Evolutionary conservation across 768 basidiomycete genomes (phyloP).

Genomic region (Trametes cingulata): DNA sequence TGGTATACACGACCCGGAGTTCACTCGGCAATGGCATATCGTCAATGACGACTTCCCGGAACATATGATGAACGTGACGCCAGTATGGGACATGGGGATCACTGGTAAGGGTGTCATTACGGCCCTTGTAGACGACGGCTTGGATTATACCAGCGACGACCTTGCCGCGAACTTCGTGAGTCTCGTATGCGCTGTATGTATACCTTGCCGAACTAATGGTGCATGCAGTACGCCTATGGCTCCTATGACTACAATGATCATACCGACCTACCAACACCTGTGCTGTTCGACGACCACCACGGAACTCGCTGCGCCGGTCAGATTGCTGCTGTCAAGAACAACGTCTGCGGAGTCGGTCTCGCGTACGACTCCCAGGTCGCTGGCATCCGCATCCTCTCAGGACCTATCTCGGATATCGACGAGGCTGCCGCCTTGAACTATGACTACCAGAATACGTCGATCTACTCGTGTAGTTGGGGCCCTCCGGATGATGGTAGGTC

Average conservation of each 20-base stretch:
- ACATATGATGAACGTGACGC: conserved; percentile 90
- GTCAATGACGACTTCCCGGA: conserved; percentile 83
- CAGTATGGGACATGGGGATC: conserved; percentile 88
- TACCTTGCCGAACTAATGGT: neutral
- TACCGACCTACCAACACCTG: conserved; percentile 80
- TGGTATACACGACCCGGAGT: conserved; percentile 78
- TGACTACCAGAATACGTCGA: conserved; percentile 87
- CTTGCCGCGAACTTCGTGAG: conserved; percentile 90
- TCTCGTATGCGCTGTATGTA: conserved; percentile 22
- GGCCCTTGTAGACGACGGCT: conserved; percentile 91
- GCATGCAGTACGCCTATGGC: conserved; percentile 70
- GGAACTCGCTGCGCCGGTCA: conserved; percentile 98
- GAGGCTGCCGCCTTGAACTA: conserved; percentile 95
- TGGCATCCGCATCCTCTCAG: conserved; percentile 93
- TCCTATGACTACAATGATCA: conserved; percentile 99
- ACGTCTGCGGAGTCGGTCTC: conserved; percentile 92
- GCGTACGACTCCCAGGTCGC: conserved; percentile 91
- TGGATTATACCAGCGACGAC: conserved; percentile 89
- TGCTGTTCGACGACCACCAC: conserved; percentile 89
- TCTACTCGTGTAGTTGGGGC: conserved; percentile 98
- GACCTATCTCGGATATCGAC: conserved; percentile 91
- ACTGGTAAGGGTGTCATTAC: conserved; percentile 86
- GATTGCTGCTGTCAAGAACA: conserved; percentile 89
- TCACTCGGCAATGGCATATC: conserved; percentile 90
- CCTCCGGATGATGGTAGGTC: conserved; percentile 92